Conservation (phyloP, 495 filamentous ascomycete species). For the Neurospora pannonica region DNA sequence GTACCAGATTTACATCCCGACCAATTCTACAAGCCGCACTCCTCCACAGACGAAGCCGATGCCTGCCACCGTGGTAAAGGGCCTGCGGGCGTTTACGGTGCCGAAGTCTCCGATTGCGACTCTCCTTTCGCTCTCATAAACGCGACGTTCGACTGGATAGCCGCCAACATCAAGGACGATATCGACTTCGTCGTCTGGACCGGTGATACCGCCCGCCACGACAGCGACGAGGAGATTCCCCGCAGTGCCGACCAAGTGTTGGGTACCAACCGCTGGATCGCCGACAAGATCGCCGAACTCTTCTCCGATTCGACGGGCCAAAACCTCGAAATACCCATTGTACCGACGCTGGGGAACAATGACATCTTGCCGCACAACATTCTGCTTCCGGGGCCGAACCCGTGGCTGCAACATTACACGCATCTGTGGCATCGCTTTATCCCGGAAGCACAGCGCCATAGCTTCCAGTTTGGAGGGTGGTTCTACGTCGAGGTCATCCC, state of each 20-base stretch:
- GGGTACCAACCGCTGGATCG: conserved; percentile 61
- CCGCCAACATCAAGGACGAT: conserved; percentile 67
- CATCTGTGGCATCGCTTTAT: conserved; percentile 80
- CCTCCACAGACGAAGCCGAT: conserved; percentile 53
- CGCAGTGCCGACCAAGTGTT: conserved; percentile 66
- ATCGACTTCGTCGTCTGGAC: conserved; percentile 98
- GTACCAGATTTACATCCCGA: conserved; percentile 81
- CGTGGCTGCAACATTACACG: conserved; percentile 63
- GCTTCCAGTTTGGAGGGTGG: conserved; percentile 88
- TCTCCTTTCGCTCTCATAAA: conserved; percentile 70
- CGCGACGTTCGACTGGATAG: conserved; percentile 87
- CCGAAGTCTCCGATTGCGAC: conserved; percentile 83
- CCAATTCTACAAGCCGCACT: conserved; percentile 66
- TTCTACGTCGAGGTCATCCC: conserved; percentile 91
- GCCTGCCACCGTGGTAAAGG: conserved; percentile 78
- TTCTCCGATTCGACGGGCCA: conserved; percentile 48
- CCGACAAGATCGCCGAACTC: conserved; percentile 63
- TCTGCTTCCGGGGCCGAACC: conserved; percentile 72
- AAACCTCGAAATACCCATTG: conserved; percentile 63
- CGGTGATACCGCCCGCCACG: conserved; percentile 89
- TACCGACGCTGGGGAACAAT: conserved; percentile 93
- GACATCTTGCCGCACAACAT: conserved; percentile 98
- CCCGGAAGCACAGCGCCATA: conserved; percentile 84
- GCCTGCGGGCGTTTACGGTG: conserved; percentile 68
- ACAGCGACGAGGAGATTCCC: conserved; percentile 79